Base-by-base conservation (phyloP, 345 rosid species). In the Raphanus sativus region DNA sequence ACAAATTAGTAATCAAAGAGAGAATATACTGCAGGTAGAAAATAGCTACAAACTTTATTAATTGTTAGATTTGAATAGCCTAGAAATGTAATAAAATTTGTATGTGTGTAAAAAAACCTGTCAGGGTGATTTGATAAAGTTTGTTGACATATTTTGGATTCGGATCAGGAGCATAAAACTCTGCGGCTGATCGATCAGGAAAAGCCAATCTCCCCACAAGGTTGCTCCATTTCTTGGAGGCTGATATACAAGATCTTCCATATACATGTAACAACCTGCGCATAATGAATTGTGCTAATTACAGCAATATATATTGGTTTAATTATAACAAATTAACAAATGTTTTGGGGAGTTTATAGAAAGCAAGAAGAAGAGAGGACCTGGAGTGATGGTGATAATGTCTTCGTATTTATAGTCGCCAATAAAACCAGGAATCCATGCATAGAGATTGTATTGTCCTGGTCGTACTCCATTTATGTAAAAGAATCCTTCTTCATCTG, bases 151-250 rank as follows among this genome's bases (percentile, higher is more conserved):
- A 84, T 54, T 67, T 84, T 5, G 97, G 92, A 79, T 94, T 80
- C 3, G 97, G 93, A 78, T 92, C 93, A 2, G 98, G 97, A 78
- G 85, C 68, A 80, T 85, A 86, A 79, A 94, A 94, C 69, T 89
- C 93, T 4, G 90, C 86, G 0, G 97, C 93, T 2, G 93, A 82
- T 36, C 97, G 87, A 83, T 94, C 90, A 24, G 98, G 97, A 69
- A 85, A n/a, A 76, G 28, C 98, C 98, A 7, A 94, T 92, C 78
- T 94, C 97, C n/a, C 98, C 98, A 94, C 80, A 94, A 73, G 2
- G 97, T 94, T 10, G 90, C 87, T 29, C 98, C 97, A 64, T 88
- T 85, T 77, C 98, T 89, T 58, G 97, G 95, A 65, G 97, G 95
- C 66, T 87, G 85, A 52, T 84, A 90, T 2, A 87, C 78, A 25